Evolutionary conservation across 2,329 filamentous ascomycete species (phyloP), one percentile per base, ranked within the genome.

Genomic region (Colletotrichum lindemuthianum): DNA sequence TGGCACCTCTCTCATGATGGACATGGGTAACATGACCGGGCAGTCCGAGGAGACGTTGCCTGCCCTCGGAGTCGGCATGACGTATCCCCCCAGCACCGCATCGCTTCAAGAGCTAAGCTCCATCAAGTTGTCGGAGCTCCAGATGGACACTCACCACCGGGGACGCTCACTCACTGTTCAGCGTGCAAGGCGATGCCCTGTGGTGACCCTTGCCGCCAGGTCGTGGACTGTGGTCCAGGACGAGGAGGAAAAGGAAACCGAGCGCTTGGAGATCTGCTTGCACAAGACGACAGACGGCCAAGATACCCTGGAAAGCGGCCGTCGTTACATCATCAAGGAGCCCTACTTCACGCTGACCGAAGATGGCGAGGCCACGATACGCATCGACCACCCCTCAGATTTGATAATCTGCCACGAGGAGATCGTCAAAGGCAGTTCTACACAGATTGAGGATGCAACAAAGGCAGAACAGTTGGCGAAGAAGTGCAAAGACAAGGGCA

Each of bases 301-400:
- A 32, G 76, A 80, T 8, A 48, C 75, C 1, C 60, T 80, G 6
- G 76, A 78, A 74, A 50, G 71, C 60, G 44, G 69, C 68, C 67
- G 73, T 1, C 68, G 74, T 0, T 70, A 84, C 6, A 39, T 81
- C 5, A 69, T 86, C 12, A 85, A 84, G 58, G 83, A 86, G 65
- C 83, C 83, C 0, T 85, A 80, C 59, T 78, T 83, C 63, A 83
- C 81, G 11, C 49, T 78, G 1, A 79, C 75, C 55, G 71, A 70
- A 11, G 71, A 80, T 43, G 80, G 78, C 4, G 72, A 78, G 10
- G 75, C 76, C 49, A 76, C 74, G 0, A 67, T 85, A 39, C 78
- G 81, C 0, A 44, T 77, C 10, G 73, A 75, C 6, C 75, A 77
- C 33, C 74, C 73, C 1, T 75, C 75, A 2, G 75, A 77, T 39